phyloP scores from a whole-genome alignment of 2,329 filamentous ascomycete species.

The Pezicula rhizophila region DNA sequence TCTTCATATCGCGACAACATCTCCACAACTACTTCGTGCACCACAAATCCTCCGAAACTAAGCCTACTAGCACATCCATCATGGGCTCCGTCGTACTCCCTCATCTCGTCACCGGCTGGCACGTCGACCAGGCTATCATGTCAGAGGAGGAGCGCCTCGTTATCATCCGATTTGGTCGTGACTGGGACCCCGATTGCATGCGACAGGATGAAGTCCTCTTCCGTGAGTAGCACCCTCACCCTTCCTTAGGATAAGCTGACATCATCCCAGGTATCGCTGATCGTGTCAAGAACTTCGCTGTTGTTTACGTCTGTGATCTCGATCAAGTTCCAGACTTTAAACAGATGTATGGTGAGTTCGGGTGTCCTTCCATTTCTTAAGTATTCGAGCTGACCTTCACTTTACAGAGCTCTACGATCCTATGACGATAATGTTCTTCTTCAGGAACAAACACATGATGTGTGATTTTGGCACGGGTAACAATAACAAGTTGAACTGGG shows the following conservation, averaged over 20 bases:
- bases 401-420: constrained; percentile 68
- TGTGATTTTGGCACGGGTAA: constrained; percentile 96
- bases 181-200: constrained; percentile 76
- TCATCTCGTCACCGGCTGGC: constrained; percentile 88
- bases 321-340: constrained; percentile 91
- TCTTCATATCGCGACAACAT: too few relatives aligned
- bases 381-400: constrained; percentile 1
- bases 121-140: constrained; percentile 94
- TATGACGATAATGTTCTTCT: constrained; percentile 96
- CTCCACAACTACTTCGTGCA: too few relatives aligned
- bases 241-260: not conserved
- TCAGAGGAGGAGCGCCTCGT: constrained; percentile 85
- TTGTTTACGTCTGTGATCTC: constrained; percentile 90
- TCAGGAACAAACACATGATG: constrained; percentile 98
- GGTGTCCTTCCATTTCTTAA: constrained; percentile 1
- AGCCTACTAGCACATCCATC: not conserved
- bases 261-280: constrained; percentile 62
- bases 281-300: constrained; percentile 86
- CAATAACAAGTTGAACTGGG: constrained; percentile 98
- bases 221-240: constrained; percentile 36
- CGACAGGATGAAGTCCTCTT: constrained; percentile 89
- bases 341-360: constrained; percentile 72
- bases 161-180: constrained; percentile 87
- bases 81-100: constrained; percentile 82
- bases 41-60: too few relatives aligned